Evolutionary conservation across 2,329 filamentous ascomycete species (phyloP).

Genomic region (Akanthomyces dipterigenus): DNA sequence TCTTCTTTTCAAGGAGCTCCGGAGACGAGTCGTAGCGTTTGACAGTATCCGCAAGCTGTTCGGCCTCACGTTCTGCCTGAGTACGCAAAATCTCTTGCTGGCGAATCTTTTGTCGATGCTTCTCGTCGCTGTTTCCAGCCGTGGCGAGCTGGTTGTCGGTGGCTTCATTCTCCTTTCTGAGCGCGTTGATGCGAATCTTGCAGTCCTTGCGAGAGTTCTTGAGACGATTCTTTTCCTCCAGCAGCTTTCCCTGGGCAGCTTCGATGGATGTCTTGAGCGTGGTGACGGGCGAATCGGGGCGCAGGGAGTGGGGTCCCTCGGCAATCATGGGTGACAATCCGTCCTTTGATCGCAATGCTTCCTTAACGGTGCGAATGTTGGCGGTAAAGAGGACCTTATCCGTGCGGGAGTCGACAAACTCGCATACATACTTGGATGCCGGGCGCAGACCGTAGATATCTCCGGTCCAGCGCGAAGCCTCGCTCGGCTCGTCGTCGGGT

Average conservation of each 20-base stretch:
- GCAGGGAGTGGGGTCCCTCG: constrained; percentile 52
- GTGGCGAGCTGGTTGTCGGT: constrained; percentile 60
- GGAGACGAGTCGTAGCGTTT: constrained; percentile 59
- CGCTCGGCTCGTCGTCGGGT: constrained; percentile 24
- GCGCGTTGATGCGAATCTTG: constrained; percentile 57
- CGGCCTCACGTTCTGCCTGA: constrained; percentile 52
- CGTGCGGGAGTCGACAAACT: constrained; percentile 65
- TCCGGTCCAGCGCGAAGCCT: constrained; percentile 59
- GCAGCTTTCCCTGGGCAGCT: constrained; percentile 62
- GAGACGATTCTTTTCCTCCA: constrained; percentile 61
- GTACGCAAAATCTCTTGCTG: constrained; percentile 70
- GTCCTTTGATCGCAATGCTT: constrained; percentile 30
- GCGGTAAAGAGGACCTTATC: constrained; percentile 63
- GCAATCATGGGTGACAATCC: constrained; percentile 25
- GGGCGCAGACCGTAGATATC: constrained; percentile 64
- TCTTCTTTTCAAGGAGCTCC: constrained; percentile 53
- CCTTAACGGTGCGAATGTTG: constrained; percentile 59
- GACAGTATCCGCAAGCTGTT: constrained; percentile 49
- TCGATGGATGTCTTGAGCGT: constrained; percentile 72
- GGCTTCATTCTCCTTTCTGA: constrained; percentile 68
- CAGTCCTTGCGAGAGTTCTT: constrained; percentile 70
- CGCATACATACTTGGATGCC: constrained; percentile 69
- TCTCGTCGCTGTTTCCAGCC: constrained; percentile 67
- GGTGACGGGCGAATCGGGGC: constrained; percentile 69
- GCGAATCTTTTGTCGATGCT: constrained; percentile 65